Percentiles rank a stretch among this genome's conserved stretches.
These are phyloP conservation scores for Fomitiporia mediterranea DNA, from an alignment of 1,284 basidiomycete genomes.

Conservation along the genomic window DNA sequence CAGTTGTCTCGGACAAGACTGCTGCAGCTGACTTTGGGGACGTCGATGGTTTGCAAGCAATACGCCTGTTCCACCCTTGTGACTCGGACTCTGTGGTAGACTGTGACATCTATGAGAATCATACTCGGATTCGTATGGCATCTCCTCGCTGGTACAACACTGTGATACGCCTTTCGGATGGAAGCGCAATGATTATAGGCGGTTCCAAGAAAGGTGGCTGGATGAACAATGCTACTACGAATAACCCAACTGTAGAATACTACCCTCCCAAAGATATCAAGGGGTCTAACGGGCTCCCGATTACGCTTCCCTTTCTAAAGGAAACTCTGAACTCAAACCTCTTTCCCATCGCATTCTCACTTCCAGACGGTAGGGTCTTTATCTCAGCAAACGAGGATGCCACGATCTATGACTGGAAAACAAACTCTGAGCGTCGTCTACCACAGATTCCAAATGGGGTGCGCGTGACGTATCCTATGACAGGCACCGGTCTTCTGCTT, in stretches of 20 bases:
- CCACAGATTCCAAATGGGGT: constrained; percentile 75
- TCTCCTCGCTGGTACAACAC: constrained; percentile 78
- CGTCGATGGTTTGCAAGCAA: constrained; percentile 64
- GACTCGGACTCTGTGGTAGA: constrained; percentile 39
- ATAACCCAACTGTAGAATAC: constrained; percentile 80
- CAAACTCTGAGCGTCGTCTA: constrained; percentile 58
- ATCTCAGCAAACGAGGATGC: constrained; percentile 76
- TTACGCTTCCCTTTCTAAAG: constrained; percentile 58
- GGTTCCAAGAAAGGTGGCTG: constrained; percentile 77
- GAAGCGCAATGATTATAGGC: constrained; percentile 77
- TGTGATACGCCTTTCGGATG: constrained; percentile 63
- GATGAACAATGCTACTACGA: constrained; percentile 73
- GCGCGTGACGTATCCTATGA: constrained; percentile 79
- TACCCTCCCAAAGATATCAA: constrained; percentile 72
- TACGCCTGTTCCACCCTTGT: constrained; percentile 73
- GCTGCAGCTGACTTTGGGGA: constrained; percentile 71
- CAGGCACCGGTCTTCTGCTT: constrained; percentile 66
- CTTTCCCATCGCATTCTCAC: constrained; percentile 70
- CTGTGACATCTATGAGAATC: constrained; percentile 66
- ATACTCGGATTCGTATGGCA: constrained; percentile 57
- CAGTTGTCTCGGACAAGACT: constrained; percentile 58
- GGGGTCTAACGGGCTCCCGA: constrained; percentile 58
- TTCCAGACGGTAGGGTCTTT: constrained; percentile 74
- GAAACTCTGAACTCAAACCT: constrained; percentile 77
- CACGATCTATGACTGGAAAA: constrained; percentile 75